Conservation (phyloP, 306 rosid species). For the Quercus robur region DNA sequence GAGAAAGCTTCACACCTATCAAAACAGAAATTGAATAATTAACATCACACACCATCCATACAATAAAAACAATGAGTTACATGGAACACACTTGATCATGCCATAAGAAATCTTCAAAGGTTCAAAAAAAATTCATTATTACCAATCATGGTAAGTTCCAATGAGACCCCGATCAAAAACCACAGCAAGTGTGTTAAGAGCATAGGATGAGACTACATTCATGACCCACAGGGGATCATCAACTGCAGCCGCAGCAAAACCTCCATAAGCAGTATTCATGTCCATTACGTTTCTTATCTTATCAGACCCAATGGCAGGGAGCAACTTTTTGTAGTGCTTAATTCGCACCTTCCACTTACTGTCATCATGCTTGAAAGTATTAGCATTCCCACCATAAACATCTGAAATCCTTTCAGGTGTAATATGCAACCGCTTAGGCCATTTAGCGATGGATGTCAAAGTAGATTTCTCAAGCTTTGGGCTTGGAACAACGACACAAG, state of each 20-base stretch:
- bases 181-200: slow-evolving; percentile 73
- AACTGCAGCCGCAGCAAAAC: slow-evolving; percentile 75
- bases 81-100: neutral
- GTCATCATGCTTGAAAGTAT: slow-evolving; percentile 68
- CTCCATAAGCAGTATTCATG: slow-evolving; percentile 88
- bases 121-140: slow-evolving; percentile 8
- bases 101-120: neutral
- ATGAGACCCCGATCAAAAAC: slow-evolving; percentile 91
- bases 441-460: slow-evolving; percentile 53
- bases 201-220: slow-evolving; percentile 94
- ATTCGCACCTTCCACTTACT: slow-evolving; percentile 78
- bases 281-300: slow-evolving; percentile 95
- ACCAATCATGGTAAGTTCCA: slow-evolving; percentile 96
- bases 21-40: slow-evolving; percentile 20
- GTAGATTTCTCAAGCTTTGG: slow-evolving; percentile 57
- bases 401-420: slow-evolving; percentile 64
- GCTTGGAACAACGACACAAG: slow-evolving; percentile 72
- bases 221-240: slow-evolving; percentile 94
- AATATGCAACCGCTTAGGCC: slow-evolving; percentile 74
- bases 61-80: neutral
- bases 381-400: slow-evolving; percentile 56
- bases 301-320: slow-evolving; percentile 73
- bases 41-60: slow-evolving; percentile 10
- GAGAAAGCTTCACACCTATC: slow-evolving; percentile 98
- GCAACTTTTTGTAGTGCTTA: slow-evolving; percentile 83